Base-by-base conservation (phyloP, 495 filamentous ascomycete species). In the Staphylotrichum longicolle region DNA sequence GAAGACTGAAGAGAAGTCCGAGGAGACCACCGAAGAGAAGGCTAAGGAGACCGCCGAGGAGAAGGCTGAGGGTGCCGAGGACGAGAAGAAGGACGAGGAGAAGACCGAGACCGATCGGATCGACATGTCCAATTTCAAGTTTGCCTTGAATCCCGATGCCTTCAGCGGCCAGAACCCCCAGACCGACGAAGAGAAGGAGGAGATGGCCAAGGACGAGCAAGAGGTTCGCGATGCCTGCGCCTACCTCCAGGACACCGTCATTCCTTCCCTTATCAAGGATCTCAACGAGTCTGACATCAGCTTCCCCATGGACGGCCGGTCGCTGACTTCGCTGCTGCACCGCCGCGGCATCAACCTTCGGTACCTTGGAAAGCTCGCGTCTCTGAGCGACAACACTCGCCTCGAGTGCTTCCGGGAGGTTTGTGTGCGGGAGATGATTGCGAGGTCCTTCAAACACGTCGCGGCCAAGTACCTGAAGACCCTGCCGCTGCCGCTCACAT, bases 221-320 rank as follows among this genome's bases (percentile, higher is more conserved):
- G 89, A 96, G 58, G 93, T 98, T 45, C 86, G 90, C 54, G 86
- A 87, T 41, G 91, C 90, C 20, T 93, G 91, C 78, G 83, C 85
- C 47, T 90, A 87, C 75, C 82, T 99, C 51, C 83, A 84, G 3
- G 79, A 85, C 49, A 85, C 85, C 54, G 80, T 90, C 51, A 87
- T 99, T 60, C 91, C 91, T 11, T 68, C 71, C 12, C 74, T 88
- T 62, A 79, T 96, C 54, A 83, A 86, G 66, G 93, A 98, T 64
- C 85, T 98, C 49, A 88, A 89, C 70, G 90, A 96, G 66, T 90
- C 91, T 9, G 95, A 99, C 63, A 86, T 96, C 52, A 91, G 92
- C 63, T 97, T 96, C 80, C 95, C 95, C 42, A 96, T 98, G 91
- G 95, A 99, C 69, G 95, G 95, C 45, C 85, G 89, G 66, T 96